Base-by-base conservation (phyloP, 2,329 filamentous ascomycete genomes). In the Xylaria sp. region DNA sequence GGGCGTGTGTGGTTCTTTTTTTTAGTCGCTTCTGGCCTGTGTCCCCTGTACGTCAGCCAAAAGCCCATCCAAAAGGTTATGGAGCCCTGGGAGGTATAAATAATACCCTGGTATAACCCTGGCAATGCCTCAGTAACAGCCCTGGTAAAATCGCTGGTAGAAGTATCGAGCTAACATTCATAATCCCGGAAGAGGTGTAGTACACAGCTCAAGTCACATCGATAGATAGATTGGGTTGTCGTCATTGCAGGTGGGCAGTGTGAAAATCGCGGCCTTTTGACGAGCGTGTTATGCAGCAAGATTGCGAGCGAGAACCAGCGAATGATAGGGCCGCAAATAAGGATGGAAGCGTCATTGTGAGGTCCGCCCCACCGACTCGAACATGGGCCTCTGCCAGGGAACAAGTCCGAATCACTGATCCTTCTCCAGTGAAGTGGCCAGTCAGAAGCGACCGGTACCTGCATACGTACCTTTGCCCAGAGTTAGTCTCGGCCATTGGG, bases 371-470 rank as follows among this genome's bases (percentile, higher is more conserved):
- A 50, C 62, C 62, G 57, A 51, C 57, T 54, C 28, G 25, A 39
- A 62, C 70, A 68, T 59, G 68, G 65, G 60, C 39, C 52, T 10
- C 56, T 10, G 60, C 52, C 70, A 70, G 56, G 66, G 66, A 66
- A 69, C 44, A 37, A 41, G 62, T 37, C 63, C 57, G 8, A 23
- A 63, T 8, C 39, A 46, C 56, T 28, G 56, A 56, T 58, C 54
- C 48, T 44, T 55, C 25, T 51, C 20, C 67, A 65, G 64, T 41
- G 20, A 28, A 28, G 32, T 18, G 23, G 20, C 55, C 65, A 63
- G 41, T 66, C 9, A 64, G 71, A 70, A 61, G 73, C 57, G 65
- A 71, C 66, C 69, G 73, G 74, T 76, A 76, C 75, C 75, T 76
- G 74, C 75, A 76, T 76, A 70, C 32, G 52, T 55, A 20, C 1